Percentiles rank a stretch among this genome's conserved stretches.
These are phyloP conservation scores for Ceratobasidium sp. DNA, from an alignment of 1,284 basidiomycete genomes.

Conservation along the genomic window DNA sequence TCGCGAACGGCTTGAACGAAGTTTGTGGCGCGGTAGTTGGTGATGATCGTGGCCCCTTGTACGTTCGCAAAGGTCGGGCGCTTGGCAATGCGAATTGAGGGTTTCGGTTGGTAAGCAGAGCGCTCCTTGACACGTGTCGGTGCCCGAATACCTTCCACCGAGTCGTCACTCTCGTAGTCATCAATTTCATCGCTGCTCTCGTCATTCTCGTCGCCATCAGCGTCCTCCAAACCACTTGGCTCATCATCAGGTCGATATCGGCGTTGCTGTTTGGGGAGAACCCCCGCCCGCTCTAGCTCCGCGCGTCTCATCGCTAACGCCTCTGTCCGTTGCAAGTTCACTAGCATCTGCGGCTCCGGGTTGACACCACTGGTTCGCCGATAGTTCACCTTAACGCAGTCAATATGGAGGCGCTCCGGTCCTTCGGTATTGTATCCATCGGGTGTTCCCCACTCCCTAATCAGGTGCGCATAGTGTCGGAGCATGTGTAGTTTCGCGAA, in stretches of 20 bases:
- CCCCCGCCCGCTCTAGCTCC: not conserved
- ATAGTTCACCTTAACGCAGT: not conserved
- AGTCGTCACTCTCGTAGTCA: not conserved
- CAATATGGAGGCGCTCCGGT: conserved; percentile 43
- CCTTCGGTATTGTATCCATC: conserved; percentile 47
- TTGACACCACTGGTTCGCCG: not conserved
- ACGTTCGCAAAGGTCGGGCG: not conserved
- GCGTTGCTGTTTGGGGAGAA: not conserved
- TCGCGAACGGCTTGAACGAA: not conserved
- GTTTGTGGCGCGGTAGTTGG: not conserved
- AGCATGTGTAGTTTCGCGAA: conserved; percentile 47
- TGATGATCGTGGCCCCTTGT: not conserved
- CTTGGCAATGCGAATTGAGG: not conserved
- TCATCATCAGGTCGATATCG: not conserved
- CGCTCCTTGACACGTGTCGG: not conserved
- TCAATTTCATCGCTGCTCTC: not conserved
- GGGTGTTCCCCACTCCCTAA: conserved; percentile 39
- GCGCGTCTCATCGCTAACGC: not conserved
- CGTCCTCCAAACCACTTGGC: not conserved
- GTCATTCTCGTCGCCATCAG: not conserved
- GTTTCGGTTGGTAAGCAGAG: not conserved
- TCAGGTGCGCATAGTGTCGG: conserved; percentile 30
- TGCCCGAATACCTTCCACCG: not conserved
- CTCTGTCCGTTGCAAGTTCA: not conserved
- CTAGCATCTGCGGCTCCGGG: not conserved